Evolutionary conservation across 345 rosid genomes (phyloP), one percentile per base, ranked within the genome.

Genomic region (Eucalyptus urophylla): DNA sequence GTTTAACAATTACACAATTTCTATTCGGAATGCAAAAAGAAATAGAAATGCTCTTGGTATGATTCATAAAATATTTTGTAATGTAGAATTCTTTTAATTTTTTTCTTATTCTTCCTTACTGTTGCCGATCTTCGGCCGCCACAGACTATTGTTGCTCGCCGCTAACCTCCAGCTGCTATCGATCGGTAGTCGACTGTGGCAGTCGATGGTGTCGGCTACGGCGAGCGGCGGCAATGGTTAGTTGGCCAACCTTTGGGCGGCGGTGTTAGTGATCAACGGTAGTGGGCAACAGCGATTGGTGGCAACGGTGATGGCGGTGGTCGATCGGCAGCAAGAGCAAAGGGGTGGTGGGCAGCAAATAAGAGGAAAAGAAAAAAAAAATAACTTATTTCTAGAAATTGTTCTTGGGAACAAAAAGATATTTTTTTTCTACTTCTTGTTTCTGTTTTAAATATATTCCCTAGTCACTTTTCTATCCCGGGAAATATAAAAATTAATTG

Each of bases 271-370:
- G 5, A 53, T 53, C 56, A 53, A 19, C 0, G 0, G 1, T 0
- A 17, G 2, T 53, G 56, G 56, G 24, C 24, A 19, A 19, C 5
- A 19, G 2, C 0, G 10, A 53, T 19, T 53, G 2, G 56, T 53
- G 56, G 24, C 22, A 0, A 17, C 10, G 56, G 1, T 8, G 4
- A 7, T 9, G 1, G 2, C 0, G 1, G 2, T 1, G 4, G 9
- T 7, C 0, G 2, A 1, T 0, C 1, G 0, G 4, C 0, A 19
- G 24, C 56, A 8, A 7, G 10, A 19, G 0, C 24, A 53, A 53
- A 19, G 24, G 10, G 24, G 58, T 19, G 25, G 58, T 2, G 0
- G 2, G 25, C 58, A 0, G 25, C 58, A 53, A 53, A 21, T 53
- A 21, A 53, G 25, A 53, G 9, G 11, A 19, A 53, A 1, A 21